These are phyloP conservation scores for Coleophoma crateriformis DNA, from an alignment of 2,329 filamentous ascomycete genomes.

Conservation along the genomic window DNA sequence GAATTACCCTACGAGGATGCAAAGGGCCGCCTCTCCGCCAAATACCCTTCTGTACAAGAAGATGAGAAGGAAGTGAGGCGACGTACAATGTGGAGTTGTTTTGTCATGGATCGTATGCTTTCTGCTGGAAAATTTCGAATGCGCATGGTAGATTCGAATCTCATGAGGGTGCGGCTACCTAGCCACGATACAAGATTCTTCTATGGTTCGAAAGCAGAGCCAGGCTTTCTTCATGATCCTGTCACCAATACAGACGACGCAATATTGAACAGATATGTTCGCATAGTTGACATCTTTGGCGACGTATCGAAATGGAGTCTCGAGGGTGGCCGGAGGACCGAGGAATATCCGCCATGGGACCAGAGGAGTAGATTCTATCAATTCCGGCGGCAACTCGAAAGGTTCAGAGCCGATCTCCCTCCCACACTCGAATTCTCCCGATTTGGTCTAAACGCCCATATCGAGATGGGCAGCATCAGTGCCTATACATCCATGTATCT, in stretches of 20 bases:
- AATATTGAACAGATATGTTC: slow-evolving; percentile 42
- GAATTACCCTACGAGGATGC: slow-evolving; percentile 52
- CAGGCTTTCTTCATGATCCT: slow-evolving; percentile 37
- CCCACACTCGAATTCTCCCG: slow-evolving; percentile 47
- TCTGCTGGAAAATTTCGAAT: slow-evolving; percentile 58
- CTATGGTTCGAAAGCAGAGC: slow-evolving; percentile 51
- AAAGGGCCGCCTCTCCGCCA: slow-evolving; percentile 18
- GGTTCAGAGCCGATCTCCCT: slow-evolving; percentile 50
- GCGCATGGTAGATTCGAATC: slow-evolving; percentile 51
- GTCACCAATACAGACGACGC: slow-evolving; percentile 16
- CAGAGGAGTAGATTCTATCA: slow-evolving; percentile 45
- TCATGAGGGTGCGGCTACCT: slow-evolving; percentile 60
- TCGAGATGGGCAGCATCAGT: slow-evolving; percentile 56
- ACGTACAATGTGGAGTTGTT: slow-evolving; percentile 70
- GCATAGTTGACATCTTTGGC: slow-evolving; percentile 54
- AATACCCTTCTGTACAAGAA: slow-evolving; percentile 33
- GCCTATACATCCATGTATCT: slow-evolving; percentile 64
- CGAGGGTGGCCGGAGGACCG: slow-evolving; percentile 43
- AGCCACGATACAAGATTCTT: slow-evolving; percentile 62
- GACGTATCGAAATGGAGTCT: slow-evolving; percentile 53
- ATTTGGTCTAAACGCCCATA: slow-evolving; percentile 60
- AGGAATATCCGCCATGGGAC: slow-evolving; percentile 54
- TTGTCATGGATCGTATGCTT: slow-evolving; percentile 66
- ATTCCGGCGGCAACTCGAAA: slow-evolving; percentile 43
- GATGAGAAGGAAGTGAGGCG: slow-evolving; percentile 55